Percentiles rank a stretch among this genome's conserved stretches.
phyloP scores from a whole-genome alignment of 768 basidiomycete genomes.

The Cantharellus cinnabarinus region DNA sequence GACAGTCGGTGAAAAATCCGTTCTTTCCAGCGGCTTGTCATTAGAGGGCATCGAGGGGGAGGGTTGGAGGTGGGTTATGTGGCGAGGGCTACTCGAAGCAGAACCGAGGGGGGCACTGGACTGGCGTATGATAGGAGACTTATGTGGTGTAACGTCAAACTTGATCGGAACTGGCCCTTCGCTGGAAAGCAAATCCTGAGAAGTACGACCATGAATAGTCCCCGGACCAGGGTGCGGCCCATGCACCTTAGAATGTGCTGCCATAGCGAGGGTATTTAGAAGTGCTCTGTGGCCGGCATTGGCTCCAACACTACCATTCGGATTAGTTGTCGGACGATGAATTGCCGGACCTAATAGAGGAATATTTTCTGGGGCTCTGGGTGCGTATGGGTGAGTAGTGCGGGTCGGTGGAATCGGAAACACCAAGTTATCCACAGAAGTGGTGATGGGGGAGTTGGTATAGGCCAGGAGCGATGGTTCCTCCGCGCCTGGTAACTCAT shows the following conservation, averaged over 20 bases:
- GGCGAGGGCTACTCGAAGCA: neutral
- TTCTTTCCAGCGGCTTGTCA: too few species aligned
- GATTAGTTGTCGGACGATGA: too few species aligned
- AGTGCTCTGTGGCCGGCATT: neutral
- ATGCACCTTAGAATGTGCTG: neutral
- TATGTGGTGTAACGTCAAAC: neutral
- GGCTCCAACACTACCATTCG: neutral
- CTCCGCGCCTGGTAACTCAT: too few species aligned
- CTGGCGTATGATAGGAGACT: neutral
- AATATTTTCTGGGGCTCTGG: neutral
- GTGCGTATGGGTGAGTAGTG: neutral
- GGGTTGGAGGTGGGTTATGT: neutral
- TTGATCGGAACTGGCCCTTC: neutral
- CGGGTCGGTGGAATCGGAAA: too few species aligned
- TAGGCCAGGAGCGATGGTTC: too few species aligned
- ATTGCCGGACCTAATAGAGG: too few species aligned
- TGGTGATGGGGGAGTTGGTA: too few species aligned
- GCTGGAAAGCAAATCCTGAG: neutral
- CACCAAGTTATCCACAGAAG: too few species aligned
- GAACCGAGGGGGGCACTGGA: neutral
- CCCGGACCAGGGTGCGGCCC: neutral
- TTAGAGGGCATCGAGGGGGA: conserved; percentile 9
- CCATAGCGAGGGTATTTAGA: neutral
- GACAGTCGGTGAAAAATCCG: conserved; percentile 7
- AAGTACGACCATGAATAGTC: neutral